A percentile compares a stretch with the other conserved stretches of the same genome.
Evolutionary conservation across 305 asterid genomes (phyloP).

Genomic region (Fraxinus platypoda): DNA sequence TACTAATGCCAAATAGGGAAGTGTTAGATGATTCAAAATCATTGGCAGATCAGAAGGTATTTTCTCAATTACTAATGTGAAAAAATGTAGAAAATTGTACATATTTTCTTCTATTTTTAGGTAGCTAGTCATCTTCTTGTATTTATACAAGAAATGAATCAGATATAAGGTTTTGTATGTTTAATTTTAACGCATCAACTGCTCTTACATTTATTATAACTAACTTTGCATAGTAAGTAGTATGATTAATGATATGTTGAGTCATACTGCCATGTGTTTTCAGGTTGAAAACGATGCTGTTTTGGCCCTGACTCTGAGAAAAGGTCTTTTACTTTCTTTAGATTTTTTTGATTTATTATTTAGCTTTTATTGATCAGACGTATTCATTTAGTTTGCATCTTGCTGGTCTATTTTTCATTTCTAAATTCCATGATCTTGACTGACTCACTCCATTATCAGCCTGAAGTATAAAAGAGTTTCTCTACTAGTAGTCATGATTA

Average conservation of each 20-base stretch:
- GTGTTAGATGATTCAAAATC: constrained; percentile 76
- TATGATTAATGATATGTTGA: not conserved
- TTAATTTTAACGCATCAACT: not conserved
- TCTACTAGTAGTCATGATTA: not conserved
- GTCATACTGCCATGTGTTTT: constrained; percentile 20
- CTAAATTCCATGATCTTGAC: constrained; percentile 1
- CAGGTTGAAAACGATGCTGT: constrained; percentile 92
- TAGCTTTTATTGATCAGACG: not conserved
- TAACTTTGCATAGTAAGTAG: constrained; percentile 2
- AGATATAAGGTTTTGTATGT: constrained; percentile 1
- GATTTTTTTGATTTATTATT: not conserved
- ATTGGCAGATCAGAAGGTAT: constrained; percentile 87
- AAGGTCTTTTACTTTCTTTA: constrained; percentile 50
- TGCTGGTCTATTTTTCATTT: not conserved
- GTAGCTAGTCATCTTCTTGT: constrained; percentile 8
- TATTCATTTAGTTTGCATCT: not conserved
- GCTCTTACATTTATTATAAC: not conserved
- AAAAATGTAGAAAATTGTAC: not conserved
- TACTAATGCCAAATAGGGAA: constrained; percentile 53
- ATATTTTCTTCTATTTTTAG: constrained; percentile 8
- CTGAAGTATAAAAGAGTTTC: not conserved
- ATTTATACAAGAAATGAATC: not conserved
- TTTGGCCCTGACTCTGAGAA: constrained; percentile 80
- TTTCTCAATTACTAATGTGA: not conserved
- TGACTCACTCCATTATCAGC: not conserved